Conservation (phyloP, 2,329 filamentous ascomycete species). For the Calonectria ilicicola region DNA sequence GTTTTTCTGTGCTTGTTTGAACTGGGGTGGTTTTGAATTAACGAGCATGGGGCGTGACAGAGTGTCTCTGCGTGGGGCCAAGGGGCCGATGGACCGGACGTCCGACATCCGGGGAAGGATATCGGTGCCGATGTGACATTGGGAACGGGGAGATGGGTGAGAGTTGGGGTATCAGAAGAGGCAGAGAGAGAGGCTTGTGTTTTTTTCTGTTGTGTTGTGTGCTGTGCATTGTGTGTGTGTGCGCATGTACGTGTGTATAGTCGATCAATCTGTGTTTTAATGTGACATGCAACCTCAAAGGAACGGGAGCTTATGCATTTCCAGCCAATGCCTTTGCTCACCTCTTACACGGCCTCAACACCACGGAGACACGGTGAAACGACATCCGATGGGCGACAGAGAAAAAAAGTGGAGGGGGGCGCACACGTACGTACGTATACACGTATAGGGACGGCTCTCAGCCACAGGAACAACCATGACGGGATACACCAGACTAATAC, state of each 20-base stretch:
- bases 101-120: constrained; percentile 32
- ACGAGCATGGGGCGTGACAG: not conserved
- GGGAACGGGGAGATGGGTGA: not conserved
- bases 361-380: not conserved
- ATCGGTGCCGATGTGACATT: constrained; percentile 20
- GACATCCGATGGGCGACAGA: not conserved
- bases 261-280: not conserved
- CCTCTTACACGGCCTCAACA: not conserved
- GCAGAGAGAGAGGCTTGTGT: not conserved
- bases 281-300: not conserved
- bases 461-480: not conserved
- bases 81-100: constrained; percentile 26
- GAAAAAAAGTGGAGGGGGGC: not conserved
- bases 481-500: too few relatives aligned
- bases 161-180: not conserved
- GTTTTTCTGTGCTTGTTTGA: not conserved
- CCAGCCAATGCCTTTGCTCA: not conserved
- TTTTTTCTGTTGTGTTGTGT: not conserved
- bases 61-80: not conserved
- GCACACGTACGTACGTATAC: constrained; percentile 23
- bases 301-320: not conserved
- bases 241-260: not conserved
- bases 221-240: not conserved
- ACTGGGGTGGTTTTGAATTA: constrained; percentile 4
- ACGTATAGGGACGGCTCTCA: constrained; percentile 7